phyloP scores from a whole-genome alignment of 2,329 filamentous ascomycete species.

The Alternaria panax region DNA sequence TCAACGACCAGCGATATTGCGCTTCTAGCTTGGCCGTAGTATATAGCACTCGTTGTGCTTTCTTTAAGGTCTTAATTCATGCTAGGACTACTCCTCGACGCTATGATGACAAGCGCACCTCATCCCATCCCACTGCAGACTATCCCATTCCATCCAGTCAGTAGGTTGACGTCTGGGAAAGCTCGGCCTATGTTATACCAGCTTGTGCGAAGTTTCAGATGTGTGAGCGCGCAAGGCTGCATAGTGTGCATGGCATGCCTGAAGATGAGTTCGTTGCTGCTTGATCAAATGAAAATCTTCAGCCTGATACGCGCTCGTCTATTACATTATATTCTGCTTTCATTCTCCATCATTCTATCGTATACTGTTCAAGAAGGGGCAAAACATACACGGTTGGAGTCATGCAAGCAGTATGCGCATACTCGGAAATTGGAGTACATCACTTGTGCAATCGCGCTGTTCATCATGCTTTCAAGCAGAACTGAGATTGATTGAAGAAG shows the following conservation, averaged over 20 bases:
- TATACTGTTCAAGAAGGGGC: no score
- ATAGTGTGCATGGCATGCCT: background rate
- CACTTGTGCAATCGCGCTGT: background rate
- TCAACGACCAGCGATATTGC: background rate
- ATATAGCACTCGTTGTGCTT: background rate
- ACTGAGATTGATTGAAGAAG: background rate
- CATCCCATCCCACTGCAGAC: background rate
- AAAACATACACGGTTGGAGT: no score
- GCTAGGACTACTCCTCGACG: background rate
- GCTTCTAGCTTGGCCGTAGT: fast-evolving
- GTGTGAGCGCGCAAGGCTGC: background rate
- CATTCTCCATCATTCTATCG: fast-evolving
- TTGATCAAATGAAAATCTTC: background rate
- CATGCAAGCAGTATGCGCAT: no score
- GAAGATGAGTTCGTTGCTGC: background rate
- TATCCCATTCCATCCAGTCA: background rate
- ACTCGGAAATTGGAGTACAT: background rate
- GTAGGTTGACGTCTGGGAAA: background rate
- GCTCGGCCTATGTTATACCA: fast-evolving
- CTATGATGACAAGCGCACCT: background rate
- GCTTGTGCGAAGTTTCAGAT: fast-evolving
- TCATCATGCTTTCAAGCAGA: background rate
- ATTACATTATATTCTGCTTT: background rate
- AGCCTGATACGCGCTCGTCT: background rate
- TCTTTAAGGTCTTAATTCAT: fast-evolving